phyloP scores from a whole-genome alignment of 1,284 basidiomycete genomes.

The Cryptococcus sp. region DNA sequence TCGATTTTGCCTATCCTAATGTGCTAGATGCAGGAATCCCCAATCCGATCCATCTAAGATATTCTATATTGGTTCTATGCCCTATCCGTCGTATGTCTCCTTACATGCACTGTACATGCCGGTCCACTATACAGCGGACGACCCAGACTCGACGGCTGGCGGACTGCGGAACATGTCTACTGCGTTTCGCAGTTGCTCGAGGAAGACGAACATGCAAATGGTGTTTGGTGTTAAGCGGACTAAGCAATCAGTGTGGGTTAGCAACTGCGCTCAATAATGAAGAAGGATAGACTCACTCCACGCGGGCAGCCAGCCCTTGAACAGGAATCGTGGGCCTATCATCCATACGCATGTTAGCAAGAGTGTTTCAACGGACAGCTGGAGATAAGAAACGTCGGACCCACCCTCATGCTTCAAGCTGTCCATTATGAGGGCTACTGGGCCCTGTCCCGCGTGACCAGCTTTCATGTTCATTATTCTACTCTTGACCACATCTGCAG shows the following conservation, averaged over 20 bases:
- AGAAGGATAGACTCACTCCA: slow-evolving; percentile 48
- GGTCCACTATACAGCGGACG: neutral
- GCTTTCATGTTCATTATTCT: slow-evolving; percentile 54
- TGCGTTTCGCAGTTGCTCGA: slow-evolving; percentile 48
- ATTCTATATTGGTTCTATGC: neutral
- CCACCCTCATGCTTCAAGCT: slow-evolving; percentile 33
- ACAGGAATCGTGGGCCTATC: slow-evolving; percentile 56
- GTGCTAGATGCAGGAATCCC: too few relatives aligned
- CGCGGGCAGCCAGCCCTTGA: slow-evolving; percentile 60
- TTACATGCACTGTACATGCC: neutral
- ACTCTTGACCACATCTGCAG: slow-evolving; percentile 57
- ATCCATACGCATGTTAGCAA: neutral
- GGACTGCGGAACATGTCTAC: slow-evolving; percentile 32
- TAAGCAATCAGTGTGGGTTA: slow-evolving; percentile 10
- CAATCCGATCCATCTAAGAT: too few relatives aligned
- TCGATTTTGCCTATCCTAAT: too few relatives aligned
- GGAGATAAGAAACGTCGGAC: slow-evolving; percentile 16
- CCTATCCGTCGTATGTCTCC: neutral
- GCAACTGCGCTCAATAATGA: neutral
- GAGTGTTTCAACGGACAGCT: slow-evolving; percentile 20
- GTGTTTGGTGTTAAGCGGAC: slow-evolving; percentile 56
- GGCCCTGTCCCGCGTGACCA: slow-evolving; percentile 30
- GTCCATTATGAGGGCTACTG: slow-evolving; percentile 26
- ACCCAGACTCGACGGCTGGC: neutral
- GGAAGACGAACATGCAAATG: slow-evolving; percentile 53